Percentiles rank a stretch among this genome's conserved stretches.
Evolutionary conservation across 306 rosid genomes (phyloP).

Genomic region (Corylus heterophylla): DNA sequence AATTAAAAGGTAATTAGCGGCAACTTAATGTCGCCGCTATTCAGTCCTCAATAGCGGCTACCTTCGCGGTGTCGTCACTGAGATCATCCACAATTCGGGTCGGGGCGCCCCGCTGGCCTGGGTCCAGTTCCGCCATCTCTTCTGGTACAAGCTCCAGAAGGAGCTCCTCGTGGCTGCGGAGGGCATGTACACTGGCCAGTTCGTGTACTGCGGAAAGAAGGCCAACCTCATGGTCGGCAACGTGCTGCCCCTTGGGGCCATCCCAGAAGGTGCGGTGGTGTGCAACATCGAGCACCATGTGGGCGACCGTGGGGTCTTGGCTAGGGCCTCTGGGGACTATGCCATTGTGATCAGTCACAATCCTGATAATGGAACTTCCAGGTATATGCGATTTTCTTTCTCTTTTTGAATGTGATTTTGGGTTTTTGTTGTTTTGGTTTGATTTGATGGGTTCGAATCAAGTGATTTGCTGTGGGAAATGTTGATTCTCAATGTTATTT

Average conservation of each 20-base stretch:
- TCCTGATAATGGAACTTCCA: constrained; percentile 68
- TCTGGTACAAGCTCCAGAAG: constrained; percentile 65
- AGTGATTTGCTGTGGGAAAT: neutral
- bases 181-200: constrained; percentile 76
- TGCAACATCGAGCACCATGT: constrained; percentile 85
- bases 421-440: no score
- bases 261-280: constrained; percentile 80
- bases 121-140: constrained; percentile 72
- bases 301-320: constrained; percentile 80
- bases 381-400: constrained; percentile 27
- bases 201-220: constrained; percentile 76
- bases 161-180: constrained; percentile 73
- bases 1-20: no score
- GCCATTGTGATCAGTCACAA: constrained; percentile 82
- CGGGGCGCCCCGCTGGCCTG: constrained; percentile 83
- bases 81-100: constrained; percentile 75
- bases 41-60: constrained; percentile 43
- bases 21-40: no score
- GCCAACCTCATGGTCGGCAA: constrained; percentile 75
- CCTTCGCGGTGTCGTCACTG: constrained; percentile 69
- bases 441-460: neutral
- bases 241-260: constrained; percentile 63
- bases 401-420: no score
- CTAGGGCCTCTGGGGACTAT: constrained; percentile 71
- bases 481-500: no score